phyloP scores from a whole-genome alignment of 306 rosid species.

The Citrullus colocynthis region DNA sequence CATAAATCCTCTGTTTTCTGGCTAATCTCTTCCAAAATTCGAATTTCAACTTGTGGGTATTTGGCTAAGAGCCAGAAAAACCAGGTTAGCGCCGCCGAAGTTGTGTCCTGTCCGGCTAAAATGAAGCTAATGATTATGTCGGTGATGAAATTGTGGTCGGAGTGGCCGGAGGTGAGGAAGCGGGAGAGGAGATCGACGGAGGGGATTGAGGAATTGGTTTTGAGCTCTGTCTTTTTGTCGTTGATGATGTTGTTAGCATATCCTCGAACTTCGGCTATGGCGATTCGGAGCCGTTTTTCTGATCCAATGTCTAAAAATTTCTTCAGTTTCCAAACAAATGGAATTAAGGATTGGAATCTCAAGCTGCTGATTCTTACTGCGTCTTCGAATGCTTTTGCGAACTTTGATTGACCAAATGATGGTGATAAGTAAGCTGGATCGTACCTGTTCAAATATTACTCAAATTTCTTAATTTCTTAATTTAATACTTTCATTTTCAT shows the following conservation, averaged over 20 bases:
- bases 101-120: constrained; percentile 51
- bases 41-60: constrained; percentile 24
- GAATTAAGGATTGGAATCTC: constrained; percentile 12
- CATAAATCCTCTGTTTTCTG: neutral
- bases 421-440: constrained; percentile 50
- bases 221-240: constrained; percentile 36
- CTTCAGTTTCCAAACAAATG: constrained; percentile 30
- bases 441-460: neutral
- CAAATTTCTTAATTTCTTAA: neutral
- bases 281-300: constrained; percentile 18
- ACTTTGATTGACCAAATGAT: constrained; percentile 28
- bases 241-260: constrained; percentile 20
- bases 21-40: constrained; percentile 23
- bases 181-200: constrained; percentile 35
- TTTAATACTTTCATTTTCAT: too few relatives aligned
- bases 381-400: constrained; percentile 45
- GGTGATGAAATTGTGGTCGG: constrained; percentile 28
- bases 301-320: constrained; percentile 26
- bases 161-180: constrained; percentile 39
- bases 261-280: constrained; percentile 25
- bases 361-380: constrained; percentile 19
- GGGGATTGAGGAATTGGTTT: constrained; percentile 10
- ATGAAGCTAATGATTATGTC: constrained; percentile 55
- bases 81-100: constrained; percentile 53
- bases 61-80: constrained; percentile 46